phyloP scores from a whole-genome alignment of 495 filamentous ascomycete genomes.

The Aspergillus bertholletiae region DNA sequence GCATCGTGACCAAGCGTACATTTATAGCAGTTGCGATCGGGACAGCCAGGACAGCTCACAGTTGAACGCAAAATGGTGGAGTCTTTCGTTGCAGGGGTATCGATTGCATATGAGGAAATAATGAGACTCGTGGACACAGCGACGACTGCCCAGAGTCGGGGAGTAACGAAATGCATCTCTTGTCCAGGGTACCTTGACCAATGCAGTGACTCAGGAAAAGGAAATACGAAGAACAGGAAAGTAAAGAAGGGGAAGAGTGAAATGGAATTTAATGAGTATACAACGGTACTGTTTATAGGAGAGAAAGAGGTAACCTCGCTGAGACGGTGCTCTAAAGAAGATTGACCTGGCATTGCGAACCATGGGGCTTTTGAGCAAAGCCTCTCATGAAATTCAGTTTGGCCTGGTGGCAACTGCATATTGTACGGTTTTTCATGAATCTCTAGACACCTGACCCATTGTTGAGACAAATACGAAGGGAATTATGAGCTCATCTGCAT shows the following conservation, averaged over 20 bases:
- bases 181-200: not conserved
- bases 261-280: not conserved
- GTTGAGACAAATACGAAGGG: not conserved
- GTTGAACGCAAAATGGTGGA: conserved; percentile 12
- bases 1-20: conserved; percentile 7
- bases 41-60: conserved; percentile 8
- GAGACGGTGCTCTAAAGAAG: too few species aligned
- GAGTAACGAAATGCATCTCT: not conserved
- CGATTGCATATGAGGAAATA: not conserved
- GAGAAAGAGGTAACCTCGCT: too few species aligned
- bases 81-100: conserved; percentile 11
- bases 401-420: too few species aligned
- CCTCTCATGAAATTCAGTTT: too few species aligned
- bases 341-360: too few species aligned
- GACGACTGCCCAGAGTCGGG: not conserved
- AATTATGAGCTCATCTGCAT: not conserved
- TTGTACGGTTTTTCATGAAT: too few species aligned
- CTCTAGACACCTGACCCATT: not conserved
- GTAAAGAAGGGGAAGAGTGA: too few species aligned
- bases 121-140: not conserved
- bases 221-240: too few species aligned
- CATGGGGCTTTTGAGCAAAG: too few species aligned
- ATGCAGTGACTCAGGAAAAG: not conserved
- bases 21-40: conserved; percentile 7
- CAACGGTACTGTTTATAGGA: too few species aligned